phyloP scores from a whole-genome alignment of 2,329 filamentous ascomycete species.

The Colletotrichum incanum region DNA sequence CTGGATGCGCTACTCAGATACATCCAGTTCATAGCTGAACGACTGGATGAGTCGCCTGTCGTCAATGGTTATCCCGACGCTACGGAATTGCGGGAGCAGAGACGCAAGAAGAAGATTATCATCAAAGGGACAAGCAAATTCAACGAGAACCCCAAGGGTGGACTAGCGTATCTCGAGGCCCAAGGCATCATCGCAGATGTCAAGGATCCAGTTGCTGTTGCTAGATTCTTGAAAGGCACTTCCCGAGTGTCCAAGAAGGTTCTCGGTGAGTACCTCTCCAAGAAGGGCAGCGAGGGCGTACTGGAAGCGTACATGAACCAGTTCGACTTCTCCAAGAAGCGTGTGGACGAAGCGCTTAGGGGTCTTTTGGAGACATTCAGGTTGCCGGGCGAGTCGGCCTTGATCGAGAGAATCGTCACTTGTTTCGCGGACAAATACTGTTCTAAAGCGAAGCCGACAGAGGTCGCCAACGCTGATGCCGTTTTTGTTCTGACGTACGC shows the following conservation, averaged over 20 bases:
- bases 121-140: conserved; percentile 91
- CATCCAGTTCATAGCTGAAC: conserved; percentile 91
- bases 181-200: conserved; percentile 88
- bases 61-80: conserved; percentile 78
- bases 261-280: conserved; percentile 93
- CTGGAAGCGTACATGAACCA: conserved; percentile 86
- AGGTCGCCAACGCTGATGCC: conserved; percentile 87
- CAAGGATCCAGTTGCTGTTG: conserved; percentile 82
- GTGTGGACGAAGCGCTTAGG: conserved; percentile 91
- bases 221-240: conserved; percentile 90
- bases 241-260: conserved; percentile 90
- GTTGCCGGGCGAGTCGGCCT: conserved; percentile 89
- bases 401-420: conserved; percentile 94
- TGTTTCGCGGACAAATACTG: conserved; percentile 91
- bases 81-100: conserved; percentile 76
- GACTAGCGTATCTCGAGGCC: conserved; percentile 86
- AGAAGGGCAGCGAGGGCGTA: conserved; percentile 88
- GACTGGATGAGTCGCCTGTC: conserved; percentile 79
- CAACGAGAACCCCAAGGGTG: conserved; percentile 93
- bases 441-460: conserved; percentile 76
- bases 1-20: conserved; percentile 92
- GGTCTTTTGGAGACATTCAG: conserved; percentile 93
- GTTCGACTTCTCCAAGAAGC: conserved; percentile 91
- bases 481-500: conserved; percentile 94
- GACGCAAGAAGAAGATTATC: conserved; percentile 88